Percentiles rank a stretch among this genome's conserved stretches.
These are phyloP conservation scores for Metschnikowia colocasiae DNA, from an alignment of 805 yeast species.

Conservation along the genomic window DNA sequence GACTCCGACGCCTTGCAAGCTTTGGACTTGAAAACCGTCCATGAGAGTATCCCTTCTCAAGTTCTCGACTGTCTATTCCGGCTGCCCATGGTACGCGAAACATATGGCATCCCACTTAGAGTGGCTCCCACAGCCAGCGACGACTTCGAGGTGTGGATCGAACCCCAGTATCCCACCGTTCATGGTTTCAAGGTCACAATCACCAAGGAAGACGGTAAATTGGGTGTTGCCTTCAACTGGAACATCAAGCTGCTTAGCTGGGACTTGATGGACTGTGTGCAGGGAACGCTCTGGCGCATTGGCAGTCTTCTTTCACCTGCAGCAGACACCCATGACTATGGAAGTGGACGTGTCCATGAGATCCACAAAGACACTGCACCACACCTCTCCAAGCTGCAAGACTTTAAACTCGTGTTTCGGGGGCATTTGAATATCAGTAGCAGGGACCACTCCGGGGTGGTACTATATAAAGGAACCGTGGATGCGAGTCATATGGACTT, in stretches of 20 bases:
- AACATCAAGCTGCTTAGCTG: slow-evolving; percentile 25
- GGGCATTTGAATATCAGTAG: slow-evolving; percentile 23
- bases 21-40: slow-evolving; percentile 9
- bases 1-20: neutral
- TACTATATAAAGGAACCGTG: slow-evolving; percentile 26
- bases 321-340: slow-evolving; percentile 25
- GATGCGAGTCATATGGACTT: slow-evolving; percentile 32
- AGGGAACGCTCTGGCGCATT: slow-evolving; percentile 25
- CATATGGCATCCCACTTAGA: slow-evolving; percentile 29
- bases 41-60: slow-evolving; percentile 25
- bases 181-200: slow-evolving; percentile 27
- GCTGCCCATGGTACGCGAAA: slow-evolving; percentile 21
- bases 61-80: slow-evolving; percentile 25
- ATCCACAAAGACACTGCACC: slow-evolving; percentile 14
- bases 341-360: slow-evolving; percentile 28
- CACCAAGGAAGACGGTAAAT: slow-evolving; percentile 6
- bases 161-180: slow-evolving; percentile 26
- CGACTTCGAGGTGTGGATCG: slow-evolving; percentile 29
- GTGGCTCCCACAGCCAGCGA: slow-evolving; percentile 11
- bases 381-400: slow-evolving; percentile 3
- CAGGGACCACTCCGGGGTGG: slow-evolving; percentile 17
- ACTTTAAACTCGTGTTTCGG: slow-evolving; percentile 24
- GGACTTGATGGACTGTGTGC: slow-evolving; percentile 18
- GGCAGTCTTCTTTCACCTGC: slow-evolving; percentile 23
- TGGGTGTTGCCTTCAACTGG: slow-evolving; percentile 22